Base-by-base conservation (phyloP, 306 rosid genomes). In the Dicorynia guianensis region DNA sequence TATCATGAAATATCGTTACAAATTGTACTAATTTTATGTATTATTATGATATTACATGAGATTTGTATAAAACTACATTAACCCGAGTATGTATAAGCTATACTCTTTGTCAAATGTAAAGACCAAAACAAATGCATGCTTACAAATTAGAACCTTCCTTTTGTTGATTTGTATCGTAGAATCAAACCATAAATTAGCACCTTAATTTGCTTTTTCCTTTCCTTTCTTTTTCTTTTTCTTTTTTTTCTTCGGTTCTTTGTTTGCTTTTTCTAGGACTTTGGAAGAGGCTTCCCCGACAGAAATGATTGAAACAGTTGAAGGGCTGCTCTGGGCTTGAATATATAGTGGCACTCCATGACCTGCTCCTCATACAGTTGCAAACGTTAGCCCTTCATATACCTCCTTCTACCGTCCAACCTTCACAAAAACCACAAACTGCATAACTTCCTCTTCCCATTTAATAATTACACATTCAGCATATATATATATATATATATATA, bases 321-420 rank as follows among this genome's bases (percentile, higher is more conserved):
- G 7, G 99, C 97, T 30, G 88, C 97, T 69, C 93, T 86, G 18
- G 99, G 99, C 86, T 92, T 92, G 90, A 89, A 90, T n/a, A n/a
- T n/a, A n/a, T 13, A 95, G 55, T 30, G 99, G 99, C 7, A 95
- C 99, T 87, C 92, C 99, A 74, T 95, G 99, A 9, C 99, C 99
- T n/a, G 99, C 97, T 66, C 99, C 99, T 81, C 97, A 92, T 68
- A 92, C 98, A 2, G 98, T 92, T 2, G 96, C 99, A 44, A 95
- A 95, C 47, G 97, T 95, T 46, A 95, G 71, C 75, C 99, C 99
- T 85, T 90, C 91, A 38, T 95, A 95, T 5, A 89, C 96, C 50
- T 95, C 97, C 63, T 97, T 95, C 99, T 97, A 95, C 0, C 99
- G 97, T 80, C 97, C 97, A 82, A 95, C 98, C 98, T 94, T 83